Base-by-base conservation (phyloP, 129 eudicot species). In the Cynara cardunculus region DNA sequence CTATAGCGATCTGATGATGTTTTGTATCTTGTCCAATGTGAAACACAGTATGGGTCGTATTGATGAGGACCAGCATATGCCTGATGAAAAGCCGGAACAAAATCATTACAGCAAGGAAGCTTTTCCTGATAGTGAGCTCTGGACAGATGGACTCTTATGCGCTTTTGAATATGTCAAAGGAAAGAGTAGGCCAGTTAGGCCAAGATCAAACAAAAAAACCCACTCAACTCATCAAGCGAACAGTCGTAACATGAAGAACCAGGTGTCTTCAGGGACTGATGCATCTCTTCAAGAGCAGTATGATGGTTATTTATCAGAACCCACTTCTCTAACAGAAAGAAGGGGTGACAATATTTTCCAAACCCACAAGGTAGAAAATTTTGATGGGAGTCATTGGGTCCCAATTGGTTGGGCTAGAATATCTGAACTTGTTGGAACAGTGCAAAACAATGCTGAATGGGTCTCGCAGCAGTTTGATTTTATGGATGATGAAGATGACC, bases 391-490 rank as follows among this genome's bases (percentile, higher is more conserved):
- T 61, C 95, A 80, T 49, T 95, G 99, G 99, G 83, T 87, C 75
- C 97, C 99, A 1, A 92, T 95, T 75, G 97, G 99, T n/a, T 95
- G 99, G 97, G 79, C 82, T 62, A 85, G 99, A 87, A 86, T 95
- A 72, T 88, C 89, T 25, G 95, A 92, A 88, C 97, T 95, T 73
- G 88, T 89, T 64, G 84, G 87, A 85, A 86, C 85, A 12, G 87
- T 95, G 78, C 91, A 91, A 79, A 90, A 84, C 22, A 88, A 89
- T 77, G 86, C 86, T 75, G 94, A 75, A 62, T 92, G 99, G 99
- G 70, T 84, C 27, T 80, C 87, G 0, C 91, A 88, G 76, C 87
- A 88, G 80, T 80, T 88, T 81, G 90, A 86, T 69, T 79, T 89
- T 69, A 69, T 81, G 82, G 97, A 89, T 69, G 92, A 88, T 81